Base-by-base conservation (phyloP, 495 filamentous ascomycete species). In the Usnea hakonensis region DNA sequence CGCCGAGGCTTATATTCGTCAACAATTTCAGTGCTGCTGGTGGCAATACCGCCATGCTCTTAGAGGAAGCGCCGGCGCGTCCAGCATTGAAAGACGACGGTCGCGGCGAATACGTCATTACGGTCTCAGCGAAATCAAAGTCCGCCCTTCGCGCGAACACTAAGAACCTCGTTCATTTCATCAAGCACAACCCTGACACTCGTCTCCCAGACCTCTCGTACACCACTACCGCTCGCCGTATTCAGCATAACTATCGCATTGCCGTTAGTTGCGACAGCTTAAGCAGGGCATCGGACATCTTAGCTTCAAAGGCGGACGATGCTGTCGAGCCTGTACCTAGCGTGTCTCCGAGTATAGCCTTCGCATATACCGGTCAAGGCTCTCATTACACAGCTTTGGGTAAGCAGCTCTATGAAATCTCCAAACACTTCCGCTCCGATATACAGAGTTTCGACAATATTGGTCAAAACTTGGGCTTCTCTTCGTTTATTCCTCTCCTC, bases 191-290 rank as follows among this genome's bases (percentile, higher is more conserved):
- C 67, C 77, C 72, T 23, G 73, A 76, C 17, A 60, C 70, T 32
- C 78, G 70, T 17, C 68, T 89, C 16, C 72, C 78, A 5, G 76
- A 81, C 59, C 70, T 93, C 3, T 84, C 90, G 4, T 95, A 94
- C 72, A 90, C 88, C 7, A 90, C 87, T 2, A 94, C 90, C 13
- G 90, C 90, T 52, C 83, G 90, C 63, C 86, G 86, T n/a, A 83
- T 88, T n/a, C 90, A 93, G 64, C 87, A 92, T 70, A 82, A 84
- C 55, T 87, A 86, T 77, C 84, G 90, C 54, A 80, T 88, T 61
- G 81, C 81, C 44, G 79, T 89, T 23, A 73, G 77, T 11, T 86
- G 78, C 2, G 74, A 77, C n/a, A 78, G 80, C 55, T 64, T 85
- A 19, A 64, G 66, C 33, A 58, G 60, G 28, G 50, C 58, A 14